Evolutionary conservation across 1,139 yeast genomes (phyloP), one percentile per base, ranked within the genome.

Genomic region (Kurtzmaniella natalensis): DNA sequence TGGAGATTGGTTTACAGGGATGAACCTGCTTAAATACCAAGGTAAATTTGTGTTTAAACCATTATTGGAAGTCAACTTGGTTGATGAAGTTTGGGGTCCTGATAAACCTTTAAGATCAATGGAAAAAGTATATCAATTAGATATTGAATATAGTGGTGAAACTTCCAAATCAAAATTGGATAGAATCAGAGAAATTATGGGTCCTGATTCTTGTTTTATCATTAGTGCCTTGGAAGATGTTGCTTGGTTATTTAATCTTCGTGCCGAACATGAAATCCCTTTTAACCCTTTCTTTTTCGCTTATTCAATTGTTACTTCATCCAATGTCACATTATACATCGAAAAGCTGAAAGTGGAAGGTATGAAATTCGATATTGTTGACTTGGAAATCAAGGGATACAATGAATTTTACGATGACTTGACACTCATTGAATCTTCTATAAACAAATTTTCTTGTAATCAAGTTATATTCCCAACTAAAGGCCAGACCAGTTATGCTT

Each of bases 161-260:
- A 41, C 53, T 16, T 50, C 70, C 1, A 48, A 49, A 32, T 53
- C 48, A n/a, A 69, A 69, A 42, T 32, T 69, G 14, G 29, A 32
- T 2, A 43, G 58, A 24, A 51, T 67, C 7, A 51, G 72, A 18
- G 33, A 41, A 4, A 38, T 46, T 3, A 48, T 67, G 54, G 38
- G 34, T 4, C 25, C 7, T 18, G 18, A 55, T 0, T 45, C 61
- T 3, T 61, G 56, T 37, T 50, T 66, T 33, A 45, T 75, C 5
- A 54, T 72, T 3, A 59, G 69, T 8, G 69, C 71, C 14, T 51
- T 75, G 20, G 80, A 75, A 48, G 78, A 74, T 33, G 56, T 74
- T 34, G 78, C 79, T 1, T 75, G 80, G 80, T 49, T 75, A 28
- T 61, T 75, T 34, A 75, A 75, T 41, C 50, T 74, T 33, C 56